Percentiles rank a stretch among this genome's conserved stretches.
phyloP scores from a whole-genome alignment of 192 early-diverging fungal species.

The Endogone sp. region DNA sequence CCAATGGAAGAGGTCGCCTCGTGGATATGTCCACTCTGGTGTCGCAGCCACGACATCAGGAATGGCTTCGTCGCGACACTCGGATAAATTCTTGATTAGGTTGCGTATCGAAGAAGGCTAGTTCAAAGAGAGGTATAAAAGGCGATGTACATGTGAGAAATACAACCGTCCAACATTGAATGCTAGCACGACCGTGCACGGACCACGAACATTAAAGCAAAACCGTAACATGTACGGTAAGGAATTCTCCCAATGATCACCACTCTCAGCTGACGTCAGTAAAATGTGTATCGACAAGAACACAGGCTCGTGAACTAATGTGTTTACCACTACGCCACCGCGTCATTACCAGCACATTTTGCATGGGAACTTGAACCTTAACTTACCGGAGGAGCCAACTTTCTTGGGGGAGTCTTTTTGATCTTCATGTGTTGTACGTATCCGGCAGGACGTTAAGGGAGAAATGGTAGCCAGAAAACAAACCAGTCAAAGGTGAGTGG shows the following conservation, averaged over 20 bases:
- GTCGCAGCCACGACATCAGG: constrained; percentile 41
- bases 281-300: not conserved
- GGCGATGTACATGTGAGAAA: not conserved
- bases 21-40: constrained; percentile 72
- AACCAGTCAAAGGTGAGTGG: not conserved
- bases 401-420: constrained; percentile 61
- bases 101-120: constrained; percentile 53
- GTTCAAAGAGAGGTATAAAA: constrained; percentile 13
- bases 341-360: not conserved
- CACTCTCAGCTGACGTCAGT: not conserved
- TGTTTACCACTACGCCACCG: not conserved
- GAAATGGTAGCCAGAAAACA: not conserved
- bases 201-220: constrained; percentile 5
- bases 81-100: constrained; percentile 46
- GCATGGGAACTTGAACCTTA: not conserved
- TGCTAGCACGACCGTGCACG: not conserved
- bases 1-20: constrained; percentile 96
- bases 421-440: constrained; percentile 41
- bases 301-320: not conserved
- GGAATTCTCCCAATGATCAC: not conserved
- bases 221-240: not conserved
- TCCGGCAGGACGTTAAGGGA: not conserved
- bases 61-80: constrained; percentile 54
- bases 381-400: constrained; percentile 56
- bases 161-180: not conserved